These are phyloP conservation scores for Vanderwaltozyma yarrowii DNA, from an alignment of 805 yeast genomes.

Conservation along the genomic window DNA sequence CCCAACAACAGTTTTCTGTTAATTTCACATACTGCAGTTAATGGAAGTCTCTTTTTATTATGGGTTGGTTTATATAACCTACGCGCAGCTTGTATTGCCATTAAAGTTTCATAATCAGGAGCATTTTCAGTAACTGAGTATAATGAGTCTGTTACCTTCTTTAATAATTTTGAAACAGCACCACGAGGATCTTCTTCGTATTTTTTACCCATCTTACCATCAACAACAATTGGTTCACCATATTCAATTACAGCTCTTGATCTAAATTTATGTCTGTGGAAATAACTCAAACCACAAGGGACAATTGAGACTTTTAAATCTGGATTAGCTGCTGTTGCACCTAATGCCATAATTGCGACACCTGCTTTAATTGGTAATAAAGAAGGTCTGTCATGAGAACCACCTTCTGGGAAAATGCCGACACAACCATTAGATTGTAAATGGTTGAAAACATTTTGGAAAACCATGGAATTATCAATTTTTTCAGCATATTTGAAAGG, in stretches of 20 bases:
- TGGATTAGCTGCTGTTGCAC: conserved; percentile 75
- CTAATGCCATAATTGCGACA: conserved; percentile 95
- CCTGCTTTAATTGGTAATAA: conserved; percentile 91
- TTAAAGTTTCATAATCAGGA: conserved; percentile 84
- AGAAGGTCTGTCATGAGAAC: conserved; percentile 92
- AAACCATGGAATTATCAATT: conserved; percentile 75
- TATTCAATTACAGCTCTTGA: conserved; percentile 90
- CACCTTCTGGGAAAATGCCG: conserved; percentile 97
- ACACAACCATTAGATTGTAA: conserved; percentile 68
- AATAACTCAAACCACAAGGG: conserved; percentile 94
- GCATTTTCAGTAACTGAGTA: conserved; percentile 88
- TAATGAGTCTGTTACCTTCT: conserved; percentile 62
- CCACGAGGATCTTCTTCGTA: conserved; percentile 63
- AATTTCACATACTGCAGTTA: conserved; percentile 76
- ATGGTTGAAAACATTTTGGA: conserved; percentile 73
- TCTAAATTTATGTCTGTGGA: conserved; percentile 88
- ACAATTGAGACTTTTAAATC: conserved; percentile 70
- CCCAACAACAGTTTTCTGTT: conserved; percentile 81
- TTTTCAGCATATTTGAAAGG: conserved; percentile 65
- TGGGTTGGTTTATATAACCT: conserved; percentile 54
- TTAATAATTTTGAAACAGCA: conserved; percentile 64
- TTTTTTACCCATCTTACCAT: conserved; percentile 45
- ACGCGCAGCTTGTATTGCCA: conserved; percentile 91
- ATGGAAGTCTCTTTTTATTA: conserved; percentile 31
- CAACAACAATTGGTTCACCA: conserved; percentile 74